Base-by-base conservation (phyloP, 768 basidiomycete species). In the Candolleomyces eurysporus region DNA sequence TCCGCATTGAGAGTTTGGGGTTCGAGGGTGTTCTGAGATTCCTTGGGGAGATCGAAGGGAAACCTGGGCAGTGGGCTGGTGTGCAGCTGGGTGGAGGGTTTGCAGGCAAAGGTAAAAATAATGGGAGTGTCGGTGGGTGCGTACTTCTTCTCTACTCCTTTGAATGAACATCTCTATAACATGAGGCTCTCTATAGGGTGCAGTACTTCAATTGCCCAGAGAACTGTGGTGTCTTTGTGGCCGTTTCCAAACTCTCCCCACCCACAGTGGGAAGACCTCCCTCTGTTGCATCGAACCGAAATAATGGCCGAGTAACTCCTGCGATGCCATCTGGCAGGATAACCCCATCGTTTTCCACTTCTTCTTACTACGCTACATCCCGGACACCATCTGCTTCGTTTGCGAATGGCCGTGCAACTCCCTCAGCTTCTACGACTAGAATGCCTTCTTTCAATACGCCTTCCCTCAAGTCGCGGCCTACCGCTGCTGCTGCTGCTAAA, bases 101-200 rank as follows among this genome's bases (percentile, higher is more conserved):
- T 70, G 73, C 82, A 17, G 95, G 96, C 19, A 92, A 91, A 72
- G 96, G 96, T 0, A 99, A 98, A 78, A 99, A 99, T 68, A 86
- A 98, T 67, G 96, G 96, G 39, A 84, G 86, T 49, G 95, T 96
- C 5, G 82, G 79, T 63, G 93, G 92, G 96, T 97, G 70, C 79
- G 93, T 82, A 21, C 55, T 43, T 46, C 57, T 36, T 36, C 36
- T 62, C 46, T 64, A 39, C 45, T 42, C 32, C 39, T 61, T 63
- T 46, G 64, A 48, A 19, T 58, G 52, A 53, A 54, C 54, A 22
- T 55, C 11, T 61, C 17, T 60, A 58, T 54, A 45, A 63, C 11
- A 21, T 31, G 16, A 17, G 50, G 63, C n/a, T 30, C 19, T n/a
- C 16, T 49, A 59, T 63, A 96, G 94, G 46, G 83, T 84, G 50